Evolutionary conservation across 2,329 filamentous ascomycete species (phyloP), one percentile per base, ranked within the genome.

Genomic region (Claviceps lovelessii): DNA sequence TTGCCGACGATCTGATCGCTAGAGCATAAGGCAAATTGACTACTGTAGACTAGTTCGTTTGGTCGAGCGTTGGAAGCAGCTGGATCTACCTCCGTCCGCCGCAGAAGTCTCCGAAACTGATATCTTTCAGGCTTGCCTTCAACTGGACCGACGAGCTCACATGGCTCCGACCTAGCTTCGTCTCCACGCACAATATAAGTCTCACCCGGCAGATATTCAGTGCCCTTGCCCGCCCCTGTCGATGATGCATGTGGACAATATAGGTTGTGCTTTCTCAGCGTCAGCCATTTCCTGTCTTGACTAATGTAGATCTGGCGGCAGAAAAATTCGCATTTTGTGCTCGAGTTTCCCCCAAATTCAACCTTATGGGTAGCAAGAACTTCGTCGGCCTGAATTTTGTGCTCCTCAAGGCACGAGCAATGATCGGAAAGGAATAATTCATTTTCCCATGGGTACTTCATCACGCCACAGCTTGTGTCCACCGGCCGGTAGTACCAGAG

Each of bases 391-490:
- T 72, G 60, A 3, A 88, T 72, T 33, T 74, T 73, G 0, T 69
- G 56, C 0, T 55, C 56, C 9, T 78, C 72, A 0, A 70, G 65
- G 58, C 88, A 93, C 1, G 83, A 85, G 68, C 88, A 91, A 56
- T 90, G 81, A 52, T 89, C 80, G 0, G 83, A 88, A 0, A 91
- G 68, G 58, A 93, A 93, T 0, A 93, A 67, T 66, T 94, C 88
- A 52, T 90, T 86, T 0, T 69, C 58, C 66, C 80, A 83, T 0
- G 84, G 84, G 60, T 91, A 94, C 10, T 75, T 76, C 68, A 84
- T 82, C 6, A 77, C 69, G 0, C 76, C 78, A 47, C 89, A 86
- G 0, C 84, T 78, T 0, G 88, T 93, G 54, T 93, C 84, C 0
- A 74, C 72, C 0, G 87, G 78, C 2, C 78, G 74, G 60, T 90